Conservation (phyloP, 306 rosid species). For the Cercis canadensis region DNA sequence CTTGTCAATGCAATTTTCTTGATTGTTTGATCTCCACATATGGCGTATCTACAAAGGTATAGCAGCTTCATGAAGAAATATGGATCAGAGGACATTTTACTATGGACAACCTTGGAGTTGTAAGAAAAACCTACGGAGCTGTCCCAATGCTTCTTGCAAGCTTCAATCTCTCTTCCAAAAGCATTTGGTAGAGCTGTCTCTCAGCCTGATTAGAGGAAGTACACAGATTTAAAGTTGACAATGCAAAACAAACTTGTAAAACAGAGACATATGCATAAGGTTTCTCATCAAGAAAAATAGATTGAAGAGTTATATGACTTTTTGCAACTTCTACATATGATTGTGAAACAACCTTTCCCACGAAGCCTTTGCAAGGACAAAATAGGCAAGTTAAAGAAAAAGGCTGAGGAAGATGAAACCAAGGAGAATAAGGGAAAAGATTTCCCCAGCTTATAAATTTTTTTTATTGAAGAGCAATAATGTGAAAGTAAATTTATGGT, state of each 20-base stretch:
- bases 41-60: conserved; percentile 66
- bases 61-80: conserved; percentile 20
- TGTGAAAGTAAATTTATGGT: neutral
- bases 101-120: conserved; percentile 19
- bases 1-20: conserved; percentile 74
- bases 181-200: conserved; percentile 64
- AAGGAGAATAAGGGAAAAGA: neutral
- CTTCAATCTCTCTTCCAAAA: conserved; percentile 87
- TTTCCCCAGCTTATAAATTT: neutral
- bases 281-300: conserved; percentile 23
- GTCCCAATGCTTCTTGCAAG: conserved; percentile 80
- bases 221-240: conserved; percentile 24
- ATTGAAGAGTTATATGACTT: conserved; percentile 5
- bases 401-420: conserved; percentile 6
- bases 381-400: neutral
- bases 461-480: neutral
- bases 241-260: conserved; percentile 25
- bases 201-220: conserved; percentile 59
- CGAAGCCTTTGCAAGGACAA: conserved; percentile 6
- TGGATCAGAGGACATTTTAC: conserved; percentile 22
- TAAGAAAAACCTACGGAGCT: conserved; percentile 70
- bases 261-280: conserved; percentile 25
- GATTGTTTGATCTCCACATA: conserved; percentile 89
- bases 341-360: conserved; percentile 3
- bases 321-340: conserved; percentile 18